A percentile compares a stretch with the other conserved stretches of the same genome.
These are phyloP conservation scores for Elsinoe fawcettii DNA, from an alignment of 2,329 filamentous ascomycete species.

Conservation along the genomic window DNA sequence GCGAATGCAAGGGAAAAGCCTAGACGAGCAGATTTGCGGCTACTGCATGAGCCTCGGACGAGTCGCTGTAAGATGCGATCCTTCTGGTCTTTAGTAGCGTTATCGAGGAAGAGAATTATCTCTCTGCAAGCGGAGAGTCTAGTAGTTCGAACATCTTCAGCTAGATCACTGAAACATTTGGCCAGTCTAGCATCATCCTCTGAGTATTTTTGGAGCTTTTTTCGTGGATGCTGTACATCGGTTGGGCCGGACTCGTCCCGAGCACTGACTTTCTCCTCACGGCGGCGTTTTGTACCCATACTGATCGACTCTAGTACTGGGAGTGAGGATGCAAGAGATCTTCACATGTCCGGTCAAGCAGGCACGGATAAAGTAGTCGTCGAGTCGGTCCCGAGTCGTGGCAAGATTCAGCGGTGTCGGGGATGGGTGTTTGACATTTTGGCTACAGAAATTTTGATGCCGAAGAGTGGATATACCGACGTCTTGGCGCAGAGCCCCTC, in stretches of 20 bases:
- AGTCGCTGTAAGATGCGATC: conserved; percentile 44
- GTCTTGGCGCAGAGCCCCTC: conserved; percentile 3
- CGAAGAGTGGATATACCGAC: conserved; percentile 8
- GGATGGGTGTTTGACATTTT: not conserved
- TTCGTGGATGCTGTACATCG: conserved; percentile 18
- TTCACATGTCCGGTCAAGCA: not conserved
- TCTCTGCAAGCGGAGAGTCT: conserved; percentile 40
- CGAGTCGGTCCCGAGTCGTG: not conserved
- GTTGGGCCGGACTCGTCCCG: conserved; percentile 4
- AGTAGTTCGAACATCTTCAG: conserved; percentile 38
- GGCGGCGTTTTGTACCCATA: conserved; percentile 20
- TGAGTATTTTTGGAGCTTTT: conserved; percentile 30
- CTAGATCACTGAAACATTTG: conserved; percentile 40
- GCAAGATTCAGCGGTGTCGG: not conserved
- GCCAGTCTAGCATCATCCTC: conserved; percentile 37
- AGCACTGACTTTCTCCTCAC: conserved; percentile 14
- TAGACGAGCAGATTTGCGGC: conserved; percentile 76
- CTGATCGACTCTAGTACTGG: not conserved
- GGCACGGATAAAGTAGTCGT: not conserved
- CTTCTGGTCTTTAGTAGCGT: conserved; percentile 32
- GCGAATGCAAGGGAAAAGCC: conserved; percentile 50
- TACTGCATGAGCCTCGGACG: conserved; percentile 81
- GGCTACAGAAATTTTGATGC: conserved; percentile 8
- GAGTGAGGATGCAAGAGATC: not conserved
- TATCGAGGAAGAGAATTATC: conserved; percentile 36